Percentiles rank a stretch among this genome's conserved stretches.
phyloP scores from a whole-genome alignment of 345 rosid species.

The Eucalyptus erythrocorys region DNA sequence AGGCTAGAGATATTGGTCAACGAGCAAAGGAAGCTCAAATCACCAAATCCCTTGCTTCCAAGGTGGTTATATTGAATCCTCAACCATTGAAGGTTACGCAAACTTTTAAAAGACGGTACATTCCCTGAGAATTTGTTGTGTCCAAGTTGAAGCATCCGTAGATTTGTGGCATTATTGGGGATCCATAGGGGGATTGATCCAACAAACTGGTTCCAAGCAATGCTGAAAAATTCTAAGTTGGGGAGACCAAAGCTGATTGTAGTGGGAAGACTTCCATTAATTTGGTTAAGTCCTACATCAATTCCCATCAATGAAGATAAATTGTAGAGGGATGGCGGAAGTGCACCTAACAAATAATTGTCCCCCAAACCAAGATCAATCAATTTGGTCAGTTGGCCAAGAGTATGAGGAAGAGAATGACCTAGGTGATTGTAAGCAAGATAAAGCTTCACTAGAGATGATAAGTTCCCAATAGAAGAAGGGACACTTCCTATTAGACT shows the following conservation, averaged over 20 bases:
- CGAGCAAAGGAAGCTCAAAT: background rate
- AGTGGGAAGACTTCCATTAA: constrained; percentile 13
- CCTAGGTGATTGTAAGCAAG: background rate
- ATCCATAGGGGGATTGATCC: background rate
- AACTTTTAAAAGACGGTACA: constrained; percentile 1
- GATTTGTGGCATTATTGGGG: background rate
- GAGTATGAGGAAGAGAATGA: constrained; percentile 1
- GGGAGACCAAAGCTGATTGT: background rate
- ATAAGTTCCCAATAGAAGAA: too few relatives aligned
- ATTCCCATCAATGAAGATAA: background rate
- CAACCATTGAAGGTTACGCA: background rate
- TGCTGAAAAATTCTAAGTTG: background rate
- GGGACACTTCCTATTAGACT: too few relatives aligned
- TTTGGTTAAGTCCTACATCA: background rate
- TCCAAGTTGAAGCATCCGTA: background rate
- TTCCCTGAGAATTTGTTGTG: background rate
- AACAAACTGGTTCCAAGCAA: background rate
- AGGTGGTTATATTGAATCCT: background rate
- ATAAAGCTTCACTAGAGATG: background rate
- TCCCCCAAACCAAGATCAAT: background rate
- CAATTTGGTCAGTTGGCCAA: constrained; percentile 1
- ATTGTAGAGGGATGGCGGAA: constrained; percentile 16
- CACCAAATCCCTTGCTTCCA: background rate
- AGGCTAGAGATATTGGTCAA: background rate
- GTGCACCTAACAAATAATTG: background rate